Percentiles rank a stretch among this genome's conserved stretches.
phyloP scores from a whole-genome alignment of 73 alveolate species.

The Strombidium stylifer region DNA sequence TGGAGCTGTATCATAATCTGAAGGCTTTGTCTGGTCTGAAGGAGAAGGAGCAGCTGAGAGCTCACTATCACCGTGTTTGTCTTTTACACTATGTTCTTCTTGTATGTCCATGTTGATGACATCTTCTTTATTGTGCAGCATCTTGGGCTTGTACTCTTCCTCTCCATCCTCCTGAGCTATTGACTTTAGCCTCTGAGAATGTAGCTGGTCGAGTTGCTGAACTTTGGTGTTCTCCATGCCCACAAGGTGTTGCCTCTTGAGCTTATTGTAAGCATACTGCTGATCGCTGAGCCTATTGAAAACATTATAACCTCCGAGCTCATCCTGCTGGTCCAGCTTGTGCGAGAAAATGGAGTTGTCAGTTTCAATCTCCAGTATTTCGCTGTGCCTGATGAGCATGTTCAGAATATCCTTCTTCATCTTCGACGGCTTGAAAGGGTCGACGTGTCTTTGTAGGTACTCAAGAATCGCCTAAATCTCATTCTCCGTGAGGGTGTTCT shows the following conservation, averaged over 20 bases:
- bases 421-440: not conserved
- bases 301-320: too few relatives aligned
- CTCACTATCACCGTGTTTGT: too few relatives aligned
- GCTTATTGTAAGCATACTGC: too few relatives aligned
- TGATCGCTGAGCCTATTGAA: too few relatives aligned
- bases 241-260: not conserved
- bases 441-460: not conserved
- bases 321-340: too few relatives aligned
- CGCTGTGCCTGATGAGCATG: not conserved
- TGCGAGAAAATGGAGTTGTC: slow-evolving; percentile 2
- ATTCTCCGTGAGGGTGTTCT: not conserved
- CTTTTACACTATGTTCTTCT: not conserved
- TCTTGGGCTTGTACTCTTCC: not conserved
- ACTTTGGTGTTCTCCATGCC: not conserved
- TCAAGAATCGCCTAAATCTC: not conserved
- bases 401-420: not conserved
- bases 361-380: slow-evolving; percentile 14
- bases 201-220: not conserved
- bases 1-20: not conserved
- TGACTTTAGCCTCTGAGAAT: not conserved
- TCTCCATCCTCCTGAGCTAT: not conserved
- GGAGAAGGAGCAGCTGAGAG: too few relatives aligned
- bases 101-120: not conserved
- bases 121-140: too few relatives aligned
- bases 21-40: not conserved